These are phyloP conservation scores for Microdochium trichocladiopsis DNA, from an alignment of 2,329 filamentous ascomycete species.

Conservation along the genomic window DNA sequence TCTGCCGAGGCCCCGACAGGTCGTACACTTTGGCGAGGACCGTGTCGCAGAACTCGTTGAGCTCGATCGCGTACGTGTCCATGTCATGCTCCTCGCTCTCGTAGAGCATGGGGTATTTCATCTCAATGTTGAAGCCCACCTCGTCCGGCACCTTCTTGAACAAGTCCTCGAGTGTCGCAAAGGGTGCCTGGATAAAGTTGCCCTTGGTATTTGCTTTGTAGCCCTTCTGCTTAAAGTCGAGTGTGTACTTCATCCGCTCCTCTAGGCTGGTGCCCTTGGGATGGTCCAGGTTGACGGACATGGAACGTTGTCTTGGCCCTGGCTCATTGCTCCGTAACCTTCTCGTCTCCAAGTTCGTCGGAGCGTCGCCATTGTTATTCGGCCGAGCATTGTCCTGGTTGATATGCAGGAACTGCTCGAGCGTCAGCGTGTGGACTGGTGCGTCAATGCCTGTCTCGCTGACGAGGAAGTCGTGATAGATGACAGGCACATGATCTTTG, in stretches of 20 bases:
- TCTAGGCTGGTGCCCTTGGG: conserved; percentile 35
- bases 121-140: conserved; percentile 96
- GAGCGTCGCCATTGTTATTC: conserved; percentile 17
- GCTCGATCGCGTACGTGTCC: conserved; percentile 91
- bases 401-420: conserved; percentile 93
- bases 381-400: conserved; percentile 49
- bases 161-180: conserved; percentile 90
- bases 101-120: conserved; percentile 98
- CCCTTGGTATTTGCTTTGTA: conserved; percentile 94
- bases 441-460: conserved; percentile 97
- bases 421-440: conserved; percentile 86
- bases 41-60: conserved; percentile 95
- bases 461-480: conserved; percentile 97
- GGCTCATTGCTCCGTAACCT: conserved; percentile 21
- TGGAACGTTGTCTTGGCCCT: conserved; percentile 37
- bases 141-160: conserved; percentile 76
- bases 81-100: conserved; percentile 94
- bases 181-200: conserved; percentile 91
- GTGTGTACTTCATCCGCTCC: conserved; percentile 94
- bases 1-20: conserved; percentile 71
- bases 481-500: conserved; percentile 97
- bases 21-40: conserved; percentile 89
- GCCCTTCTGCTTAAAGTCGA: conserved; percentile 88
- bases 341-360: conserved; percentile 2
- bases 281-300: conserved; percentile 46